Evolutionary conservation across 805 yeast species (phyloP).

Genomic region (Sugiyamaella americana): DNA sequence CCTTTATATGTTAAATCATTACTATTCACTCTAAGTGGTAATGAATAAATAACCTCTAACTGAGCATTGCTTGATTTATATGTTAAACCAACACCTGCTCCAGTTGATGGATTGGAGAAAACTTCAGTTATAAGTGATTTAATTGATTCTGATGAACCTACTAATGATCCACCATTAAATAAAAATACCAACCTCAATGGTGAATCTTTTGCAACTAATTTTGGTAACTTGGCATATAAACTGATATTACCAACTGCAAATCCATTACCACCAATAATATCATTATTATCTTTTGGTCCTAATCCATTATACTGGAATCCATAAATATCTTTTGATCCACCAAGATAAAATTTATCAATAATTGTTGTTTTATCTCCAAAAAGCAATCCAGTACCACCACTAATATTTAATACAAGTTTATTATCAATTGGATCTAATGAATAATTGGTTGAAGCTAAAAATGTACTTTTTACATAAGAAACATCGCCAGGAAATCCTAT

Average conservation of each 20-base stretch:
- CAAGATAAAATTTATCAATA: slow-evolving; percentile 73
- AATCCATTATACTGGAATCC: slow-evolving; percentile 62
- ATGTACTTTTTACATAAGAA: slow-evolving; percentile 24
- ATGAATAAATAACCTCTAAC: slow-evolving; percentile 54
- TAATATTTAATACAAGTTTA: slow-evolving; percentile 19
- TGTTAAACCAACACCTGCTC: slow-evolving; percentile 51
- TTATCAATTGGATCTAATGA: slow-evolving; percentile 19
- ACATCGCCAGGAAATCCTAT: slow-evolving; percentile 29
- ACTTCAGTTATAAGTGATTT: slow-evolving; percentile 1
- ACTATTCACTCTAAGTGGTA: slow-evolving; percentile 47
- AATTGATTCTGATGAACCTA: slow-evolving; percentile 22
- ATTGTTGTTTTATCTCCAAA: slow-evolving; percentile 41
- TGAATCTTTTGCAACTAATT: slow-evolving; percentile 32
- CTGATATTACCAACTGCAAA: slow-evolving; percentile 51
- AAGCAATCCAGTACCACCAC: slow-evolving; percentile 11
- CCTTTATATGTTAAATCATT: slow-evolving; percentile 49
- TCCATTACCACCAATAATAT: slow-evolving; percentile 61
- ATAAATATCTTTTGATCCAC: slow-evolving; percentile 63
- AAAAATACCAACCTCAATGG: slow-evolving; percentile 60
- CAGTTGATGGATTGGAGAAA: slow-evolving; percentile 36
- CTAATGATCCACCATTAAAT: slow-evolving; percentile 57
- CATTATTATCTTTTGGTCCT: slow-evolving; percentile 51
- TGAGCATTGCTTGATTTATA: slow-evolving; percentile 55
- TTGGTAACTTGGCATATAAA: slow-evolving; percentile 56
- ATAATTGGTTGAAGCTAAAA: slow-evolving; percentile 13